Conservation (phyloP, 2,329 filamentous ascomycete genomes). For the Stagonosporopsis tanaceti region DNA sequence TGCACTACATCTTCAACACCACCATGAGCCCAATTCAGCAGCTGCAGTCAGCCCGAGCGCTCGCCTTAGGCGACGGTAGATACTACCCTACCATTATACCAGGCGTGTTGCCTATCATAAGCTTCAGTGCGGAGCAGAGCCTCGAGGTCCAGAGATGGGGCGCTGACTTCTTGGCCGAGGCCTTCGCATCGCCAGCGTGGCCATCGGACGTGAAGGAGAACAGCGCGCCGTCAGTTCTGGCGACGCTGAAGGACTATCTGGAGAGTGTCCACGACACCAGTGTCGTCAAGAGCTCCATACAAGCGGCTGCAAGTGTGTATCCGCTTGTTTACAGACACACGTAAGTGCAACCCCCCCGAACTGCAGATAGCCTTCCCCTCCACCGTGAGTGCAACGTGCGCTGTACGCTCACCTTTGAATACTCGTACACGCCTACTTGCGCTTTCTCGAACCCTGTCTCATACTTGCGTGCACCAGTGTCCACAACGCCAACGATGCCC, state of each 20-base stretch:
- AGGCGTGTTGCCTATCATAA: conserved; percentile 91
- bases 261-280: conserved; percentile 72
- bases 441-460: conserved; percentile 40
- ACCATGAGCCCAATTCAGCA: conserved; percentile 67
- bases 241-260: conserved; percentile 67
- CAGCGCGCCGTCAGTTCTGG: conserved; percentile 77
- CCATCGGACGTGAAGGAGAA: conserved; percentile 79
- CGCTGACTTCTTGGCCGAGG: conserved; percentile 92
- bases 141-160: conserved; percentile 94
- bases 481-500: conserved; percentile 80
- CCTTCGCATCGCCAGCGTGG: conserved; percentile 90
- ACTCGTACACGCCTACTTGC: conserved; percentile 24
- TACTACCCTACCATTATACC: conserved; percentile 93
- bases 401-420: conserved; percentile 24
- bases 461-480: conserved; percentile 67
- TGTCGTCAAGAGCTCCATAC: conserved; percentile 85
- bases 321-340: conserved; percentile 91
- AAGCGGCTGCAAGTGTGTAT: conserved; percentile 91
- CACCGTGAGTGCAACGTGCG: conserved; percentile 26
- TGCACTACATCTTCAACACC: conserved; percentile 30
- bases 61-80: conserved; percentile 84
- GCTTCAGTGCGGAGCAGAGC: conserved; percentile 66
- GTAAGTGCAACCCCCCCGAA: conserved; percentile 67
- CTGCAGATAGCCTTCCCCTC: conserved; percentile 33
- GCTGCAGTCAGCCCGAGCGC: conserved; percentile 87